Conservation (phyloP, 2,329 filamentous ascomycete species). For the Fusarium acutatum region DNA sequence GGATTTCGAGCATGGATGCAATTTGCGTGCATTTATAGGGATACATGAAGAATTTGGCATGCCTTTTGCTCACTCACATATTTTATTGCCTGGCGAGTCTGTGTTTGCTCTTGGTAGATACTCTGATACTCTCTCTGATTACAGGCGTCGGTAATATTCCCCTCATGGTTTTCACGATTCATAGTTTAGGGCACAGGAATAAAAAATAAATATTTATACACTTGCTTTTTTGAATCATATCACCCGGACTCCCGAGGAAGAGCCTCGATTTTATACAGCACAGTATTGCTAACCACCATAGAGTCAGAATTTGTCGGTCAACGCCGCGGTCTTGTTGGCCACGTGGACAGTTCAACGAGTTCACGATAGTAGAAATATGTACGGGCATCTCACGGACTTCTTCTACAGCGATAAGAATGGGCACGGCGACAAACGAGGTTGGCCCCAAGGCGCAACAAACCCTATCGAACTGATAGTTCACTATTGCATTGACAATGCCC, state of each 20-base stretch:
- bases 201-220: background rate
- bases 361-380: background rate
- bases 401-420: background rate
- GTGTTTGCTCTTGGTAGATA: constrained; percentile 13
- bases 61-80: background rate
- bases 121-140: constrained; percentile 18
- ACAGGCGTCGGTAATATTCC: constrained; percentile 24
- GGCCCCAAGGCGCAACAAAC: background rate
- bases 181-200: constrained; percentile 12
- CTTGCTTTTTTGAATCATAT: background rate
- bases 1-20: constrained; percentile 6
- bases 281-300: background rate
- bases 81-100: constrained; percentile 17
- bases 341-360: background rate
- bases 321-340: background rate
- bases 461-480: background rate
- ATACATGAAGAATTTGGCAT: constrained; percentile 22
- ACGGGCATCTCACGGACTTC: background rate
- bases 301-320: background rate
- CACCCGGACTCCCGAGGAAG: background rate
- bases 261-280: background rate
- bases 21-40: constrained; percentile 15
- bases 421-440: background rate
- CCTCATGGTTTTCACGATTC: constrained; percentile 16
- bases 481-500: background rate